These are phyloP conservation scores for Cyberlindnera sargentensis DNA, from an alignment of 805 yeast genomes.

Conservation along the genomic window DNA sequence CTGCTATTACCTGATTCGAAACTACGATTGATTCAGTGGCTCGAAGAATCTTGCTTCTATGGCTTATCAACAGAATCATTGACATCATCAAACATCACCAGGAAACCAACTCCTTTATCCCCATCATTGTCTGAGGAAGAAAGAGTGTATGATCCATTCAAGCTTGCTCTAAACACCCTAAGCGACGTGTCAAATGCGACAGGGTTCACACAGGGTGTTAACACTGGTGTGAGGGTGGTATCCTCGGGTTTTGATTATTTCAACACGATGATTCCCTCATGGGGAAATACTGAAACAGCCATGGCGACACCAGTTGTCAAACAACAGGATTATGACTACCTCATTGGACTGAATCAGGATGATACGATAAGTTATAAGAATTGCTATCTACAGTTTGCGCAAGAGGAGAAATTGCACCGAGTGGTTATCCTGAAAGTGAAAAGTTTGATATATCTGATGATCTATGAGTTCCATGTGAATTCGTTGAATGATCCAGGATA, in stretches of 20 bases:
- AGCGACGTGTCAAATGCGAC: conserved; percentile 20
- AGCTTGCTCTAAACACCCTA: conserved; percentile 16
- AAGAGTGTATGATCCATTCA: conserved; percentile 22
- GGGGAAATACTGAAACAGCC: background rate
- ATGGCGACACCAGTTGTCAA: background rate
- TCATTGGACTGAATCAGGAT: conserved; percentile 15
- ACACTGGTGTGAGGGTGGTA: conserved; percentile 11
- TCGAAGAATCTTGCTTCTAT: conserved; percentile 11
- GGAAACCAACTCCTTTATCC: conserved; percentile 10
- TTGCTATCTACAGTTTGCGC: conserved; percentile 12
- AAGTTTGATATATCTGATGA: conserved; percentile 5
- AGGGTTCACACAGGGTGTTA: conserved; percentile 19
- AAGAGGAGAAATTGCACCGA: conserved; percentile 12
- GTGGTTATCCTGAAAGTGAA: conserved; percentile 13
- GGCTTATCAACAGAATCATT: conserved; percentile 10
- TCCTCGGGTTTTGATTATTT: conserved; percentile 1
- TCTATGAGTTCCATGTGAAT: conserved; percentile 15
- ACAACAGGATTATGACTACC: conserved; percentile 1
- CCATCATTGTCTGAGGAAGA: background rate
- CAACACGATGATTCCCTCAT: conserved; percentile 7
- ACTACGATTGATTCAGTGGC: conserved; percentile 16
- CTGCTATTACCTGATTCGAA: conserved; percentile 5
- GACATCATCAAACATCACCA: conserved; percentile 19
- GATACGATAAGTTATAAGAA: conserved; percentile 15
- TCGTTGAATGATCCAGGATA: conserved; percentile 10